These are phyloP conservation scores for Fragaria ananassa DNA, from an alignment of 306 rosid species.

Conservation along the genomic window DNA sequence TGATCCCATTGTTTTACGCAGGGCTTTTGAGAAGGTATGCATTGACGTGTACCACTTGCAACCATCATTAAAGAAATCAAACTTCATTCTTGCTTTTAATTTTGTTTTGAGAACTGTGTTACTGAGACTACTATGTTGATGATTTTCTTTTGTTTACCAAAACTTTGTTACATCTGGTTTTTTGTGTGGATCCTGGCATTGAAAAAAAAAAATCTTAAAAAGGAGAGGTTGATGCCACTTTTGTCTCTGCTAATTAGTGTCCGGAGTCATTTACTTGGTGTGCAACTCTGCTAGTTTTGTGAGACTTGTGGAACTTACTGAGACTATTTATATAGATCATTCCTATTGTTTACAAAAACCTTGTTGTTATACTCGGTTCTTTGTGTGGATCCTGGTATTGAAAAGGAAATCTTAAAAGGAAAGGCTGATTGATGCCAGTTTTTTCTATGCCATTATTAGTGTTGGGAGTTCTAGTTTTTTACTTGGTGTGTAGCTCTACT, in stretches of 20 bases:
- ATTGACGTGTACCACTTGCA: slow-evolving; percentile 13
- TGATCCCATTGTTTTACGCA: slow-evolving; percentile 56
- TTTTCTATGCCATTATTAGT: background rate
- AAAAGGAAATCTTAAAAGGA: background rate
- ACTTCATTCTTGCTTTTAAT: background rate
- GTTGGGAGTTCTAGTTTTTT: background rate
- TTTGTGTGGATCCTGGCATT: background rate
- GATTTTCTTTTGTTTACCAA: background rate
- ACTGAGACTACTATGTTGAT: background rate
- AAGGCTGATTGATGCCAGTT: background rate
- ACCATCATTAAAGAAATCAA: background rate
- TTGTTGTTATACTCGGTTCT: background rate
- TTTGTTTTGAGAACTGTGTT: slow-evolving; percentile 3
- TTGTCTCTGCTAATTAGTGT: background rate
- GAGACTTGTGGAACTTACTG: background rate
- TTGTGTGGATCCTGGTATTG: background rate
- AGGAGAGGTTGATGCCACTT: background rate
- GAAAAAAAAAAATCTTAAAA: background rate
- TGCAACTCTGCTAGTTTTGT: background rate
- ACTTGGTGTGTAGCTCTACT: background rate
- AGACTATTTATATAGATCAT: slow-evolving; percentile 1
- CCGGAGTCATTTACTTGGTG: background rate
- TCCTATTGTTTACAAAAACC: background rate
- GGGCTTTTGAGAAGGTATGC: slow-evolving; percentile 80
- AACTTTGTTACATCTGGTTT: background rate